These are phyloP conservation scores for Fusarium nygamai DNA, from an alignment of 2,329 filamentous ascomycete genomes.

Conservation along the genomic window DNA sequence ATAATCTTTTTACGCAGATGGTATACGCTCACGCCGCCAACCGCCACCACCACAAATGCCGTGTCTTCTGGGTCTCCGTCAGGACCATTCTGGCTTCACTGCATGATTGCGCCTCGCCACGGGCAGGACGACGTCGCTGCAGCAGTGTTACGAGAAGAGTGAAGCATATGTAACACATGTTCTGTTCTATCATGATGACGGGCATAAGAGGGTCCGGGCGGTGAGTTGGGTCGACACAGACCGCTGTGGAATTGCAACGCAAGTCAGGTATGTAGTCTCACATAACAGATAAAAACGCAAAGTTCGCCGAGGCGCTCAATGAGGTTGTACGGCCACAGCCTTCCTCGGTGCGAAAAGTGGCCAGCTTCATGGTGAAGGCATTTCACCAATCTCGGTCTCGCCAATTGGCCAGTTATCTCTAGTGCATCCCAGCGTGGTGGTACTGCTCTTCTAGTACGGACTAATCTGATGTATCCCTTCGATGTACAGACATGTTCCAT, in stretches of 20 bases:
- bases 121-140: slow-evolving; percentile 6
- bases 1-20: background rate
- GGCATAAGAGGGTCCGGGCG: background rate
- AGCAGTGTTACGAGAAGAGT: background rate
- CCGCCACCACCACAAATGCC: slow-evolving; percentile 20
- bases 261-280: slow-evolving; percentile 11
- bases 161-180: background rate
- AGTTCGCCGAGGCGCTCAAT: slow-evolving; percentile 24
- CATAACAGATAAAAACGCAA: slow-evolving; percentile 10
- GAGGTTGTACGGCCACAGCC: slow-evolving; percentile 18
- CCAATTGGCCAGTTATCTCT: slow-evolving; percentile 26
- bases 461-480: slow-evolving; percentile 31
- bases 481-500: slow-evolving; percentile 27
- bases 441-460: slow-evolving; percentile 13
- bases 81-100: slow-evolving; percentile 1
- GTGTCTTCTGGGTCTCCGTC: slow-evolving; percentile 1
- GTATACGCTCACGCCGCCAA: slow-evolving; percentile 1
- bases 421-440: slow-evolving; percentile 35
- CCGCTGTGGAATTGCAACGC: slow-evolving; percentile 19
- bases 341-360: slow-evolving; percentile 7
- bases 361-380: slow-evolving; percentile 13
- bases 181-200: background rate
- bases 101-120: slow-evolving; percentile 16
- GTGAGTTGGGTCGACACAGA: slow-evolving; percentile 22
- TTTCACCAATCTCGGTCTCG: slow-evolving; percentile 24